Percentiles rank a stretch among this genome's conserved stretches.
Evolutionary conservation across 2,329 filamentous ascomycete species (phyloP).

Genomic region (Elsinoe australis): DNA sequence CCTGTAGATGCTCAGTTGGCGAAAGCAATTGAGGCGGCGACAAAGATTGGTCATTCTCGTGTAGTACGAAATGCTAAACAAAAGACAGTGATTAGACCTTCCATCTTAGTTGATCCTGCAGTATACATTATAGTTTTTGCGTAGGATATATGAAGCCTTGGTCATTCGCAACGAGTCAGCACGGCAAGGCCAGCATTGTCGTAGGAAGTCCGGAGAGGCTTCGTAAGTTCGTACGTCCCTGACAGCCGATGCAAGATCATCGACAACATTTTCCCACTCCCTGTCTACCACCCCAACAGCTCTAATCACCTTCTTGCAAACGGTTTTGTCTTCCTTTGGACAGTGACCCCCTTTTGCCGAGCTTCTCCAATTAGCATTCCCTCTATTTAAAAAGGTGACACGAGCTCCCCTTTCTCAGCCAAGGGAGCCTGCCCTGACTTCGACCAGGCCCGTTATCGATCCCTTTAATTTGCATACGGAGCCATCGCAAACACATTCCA

Average conservation of each 20-base stretch:
- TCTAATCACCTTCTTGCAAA: background rate
- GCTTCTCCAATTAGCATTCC: background rate
- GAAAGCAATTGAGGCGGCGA: background rate
- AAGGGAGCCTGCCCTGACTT: slow-evolving; percentile 16
- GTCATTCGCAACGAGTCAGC: slow-evolving; percentile 9
- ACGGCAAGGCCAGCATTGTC: background rate
- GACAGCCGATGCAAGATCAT: background rate
- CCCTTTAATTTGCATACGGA: slow-evolving; percentile 14
- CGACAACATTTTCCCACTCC: background rate
- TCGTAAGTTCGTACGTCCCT: slow-evolving; percentile 10
- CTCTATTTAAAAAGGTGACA: too few species aligned
- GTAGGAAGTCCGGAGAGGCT: slow-evolving; percentile 6
- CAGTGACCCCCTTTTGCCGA: too few species aligned
- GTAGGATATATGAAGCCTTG: too few species aligned
- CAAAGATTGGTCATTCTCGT: background rate
- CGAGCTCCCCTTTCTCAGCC: slow-evolving; percentile 5
- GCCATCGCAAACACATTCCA: slow-evolving; percentile 36
- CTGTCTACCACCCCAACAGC: background rate
- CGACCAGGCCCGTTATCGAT: slow-evolving; percentile 15
- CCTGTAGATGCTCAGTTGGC: background rate
- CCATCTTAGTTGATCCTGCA: too few species aligned
- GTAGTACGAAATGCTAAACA: too few species aligned
- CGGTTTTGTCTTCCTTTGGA: background rate
- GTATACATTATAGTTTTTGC: too few species aligned
- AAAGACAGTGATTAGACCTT: too few species aligned